Evolutionary conservation across 2,329 filamentous ascomycete species (phyloP), one percentile per base, ranked within the genome.

Genomic region (Byssothecium circinans): DNA sequence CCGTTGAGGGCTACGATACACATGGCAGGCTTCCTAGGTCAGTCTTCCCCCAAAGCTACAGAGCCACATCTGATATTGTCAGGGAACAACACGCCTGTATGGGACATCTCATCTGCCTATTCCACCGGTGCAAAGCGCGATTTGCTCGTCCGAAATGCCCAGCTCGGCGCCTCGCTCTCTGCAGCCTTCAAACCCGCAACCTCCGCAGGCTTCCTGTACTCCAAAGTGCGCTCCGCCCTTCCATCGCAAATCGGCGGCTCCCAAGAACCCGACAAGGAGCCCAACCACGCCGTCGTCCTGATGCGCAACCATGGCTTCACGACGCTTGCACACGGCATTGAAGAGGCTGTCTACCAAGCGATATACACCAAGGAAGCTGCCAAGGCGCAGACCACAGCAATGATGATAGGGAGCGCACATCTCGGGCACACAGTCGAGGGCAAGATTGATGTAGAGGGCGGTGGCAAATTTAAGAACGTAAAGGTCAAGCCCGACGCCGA

Each of bases 271-370:
- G 53, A 57, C 8, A 50, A 64, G 12, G 61, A 68, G 22, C 70
- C 70, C 1, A 61, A 71, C 33, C 64, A 72, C 46, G 56, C 63
- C 2, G 65, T 70, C 7, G 64, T 73, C 8, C 55, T 74, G 17
- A 72, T 76, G 63, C 73, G 74, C 43, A 68, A 70, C 1, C 75
- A 78, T 50, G 75, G 75, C 19, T 77, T 78, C 49, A 74, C 74
- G 1, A 72, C 69, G 10, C 60, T 71, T 0, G 75, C 72, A 0
- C 58, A 62, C 2, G 65, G 67, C 8, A 73, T 78, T 45, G 70
- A 76, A 54, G 73, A 75, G 53, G 73, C 69, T 0, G 75, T 78
- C 0, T 76, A 71, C 49, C 70, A 75, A 43, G 70, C 74, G 1
- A 70, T 76, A 17, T 77, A 73, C 53, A 75, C 73, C 5, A 60